Evolutionary conservation across 306 rosid species (phyloP).

Genomic region (Arachis stenosperma): DNA sequence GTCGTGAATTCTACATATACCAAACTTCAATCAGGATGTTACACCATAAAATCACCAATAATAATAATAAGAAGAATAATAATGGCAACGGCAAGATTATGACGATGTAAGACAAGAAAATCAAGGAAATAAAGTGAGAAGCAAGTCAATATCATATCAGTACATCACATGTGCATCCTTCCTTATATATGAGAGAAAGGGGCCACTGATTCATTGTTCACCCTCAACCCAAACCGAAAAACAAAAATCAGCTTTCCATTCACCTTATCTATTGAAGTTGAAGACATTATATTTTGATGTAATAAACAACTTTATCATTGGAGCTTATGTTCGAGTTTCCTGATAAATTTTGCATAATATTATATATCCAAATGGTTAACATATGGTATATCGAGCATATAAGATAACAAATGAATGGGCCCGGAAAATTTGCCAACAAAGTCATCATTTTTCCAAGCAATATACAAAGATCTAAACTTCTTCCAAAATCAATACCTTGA

Average conservation of each 20-base stretch:
- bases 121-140: constrained; percentile 30
- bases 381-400: neutral
- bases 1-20: constrained; percentile 76
- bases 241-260: constrained; percentile 1
- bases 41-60: constrained; percentile 23
- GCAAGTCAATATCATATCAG: constrained; percentile 34
- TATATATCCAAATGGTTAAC: constrained; percentile 1
- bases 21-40: constrained; percentile 39
- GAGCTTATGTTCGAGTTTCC: constrained; percentile 1
- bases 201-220: neutral
- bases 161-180: constrained; percentile 21
- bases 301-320: neutral
- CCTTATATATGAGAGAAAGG: neutral
- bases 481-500: constrained; percentile 67
- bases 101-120: constrained; percentile 8
- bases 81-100: constrained; percentile 7
- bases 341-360: constrained; percentile 20
- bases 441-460: constrained; percentile 26
- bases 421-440: constrained; percentile 23
- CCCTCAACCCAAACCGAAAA: neutral
- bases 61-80: constrained; percentile 4
- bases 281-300: neutral
- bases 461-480: neutral
- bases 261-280: constrained; percentile 23
- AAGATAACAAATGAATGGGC: constrained; percentile 2